A percentile compares a stretch with the other conserved stretches of the same genome.
phyloP scores from a whole-genome alignment of 345 rosid genomes.

The Salix viminalis region DNA sequence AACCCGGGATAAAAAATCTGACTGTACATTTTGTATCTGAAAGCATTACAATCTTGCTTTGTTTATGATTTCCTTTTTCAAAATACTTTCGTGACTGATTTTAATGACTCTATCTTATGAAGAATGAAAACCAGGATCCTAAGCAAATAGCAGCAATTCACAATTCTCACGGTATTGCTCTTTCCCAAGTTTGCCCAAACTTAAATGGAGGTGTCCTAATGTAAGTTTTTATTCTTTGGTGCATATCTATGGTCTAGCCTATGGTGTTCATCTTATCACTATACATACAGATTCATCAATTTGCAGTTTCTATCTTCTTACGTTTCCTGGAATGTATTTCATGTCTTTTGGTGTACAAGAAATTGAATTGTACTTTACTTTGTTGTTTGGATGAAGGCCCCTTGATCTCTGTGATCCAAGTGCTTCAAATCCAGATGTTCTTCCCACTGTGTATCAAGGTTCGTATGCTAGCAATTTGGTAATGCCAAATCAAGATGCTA shows the following conservation, averaged over 20 bases:
- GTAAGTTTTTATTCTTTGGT: conserved; percentile 47
- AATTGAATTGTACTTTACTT: conserved; percentile 18
- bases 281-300: neutral
- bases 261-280: neutral
- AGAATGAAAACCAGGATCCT: conserved; percentile 72
- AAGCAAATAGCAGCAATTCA: conserved; percentile 67
- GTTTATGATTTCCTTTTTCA: conserved; percentile 9
- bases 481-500: conserved; percentile 61
- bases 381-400: conserved; percentile 68
- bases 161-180: conserved; percentile 73
- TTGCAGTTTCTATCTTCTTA: neutral
- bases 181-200: conserved; percentile 82
- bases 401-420: conserved; percentile 78
- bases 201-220: conserved; percentile 60
- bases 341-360: conserved; percentile 6
- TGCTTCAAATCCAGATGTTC: conserved; percentile 56
- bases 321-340: neutral
- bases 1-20: neutral
- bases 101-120: conserved; percentile 28
- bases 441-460: conserved; percentile 56
- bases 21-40: neutral
- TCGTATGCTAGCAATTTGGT: conserved; percentile 53
- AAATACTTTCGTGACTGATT: conserved; percentile 26
- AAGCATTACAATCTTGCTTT: conserved; percentile 4
- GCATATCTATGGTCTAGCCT: conserved; percentile 4